Conservation (phyloP, 139 green algal genomes). For the Tetradesmus obliquus region DNA sequence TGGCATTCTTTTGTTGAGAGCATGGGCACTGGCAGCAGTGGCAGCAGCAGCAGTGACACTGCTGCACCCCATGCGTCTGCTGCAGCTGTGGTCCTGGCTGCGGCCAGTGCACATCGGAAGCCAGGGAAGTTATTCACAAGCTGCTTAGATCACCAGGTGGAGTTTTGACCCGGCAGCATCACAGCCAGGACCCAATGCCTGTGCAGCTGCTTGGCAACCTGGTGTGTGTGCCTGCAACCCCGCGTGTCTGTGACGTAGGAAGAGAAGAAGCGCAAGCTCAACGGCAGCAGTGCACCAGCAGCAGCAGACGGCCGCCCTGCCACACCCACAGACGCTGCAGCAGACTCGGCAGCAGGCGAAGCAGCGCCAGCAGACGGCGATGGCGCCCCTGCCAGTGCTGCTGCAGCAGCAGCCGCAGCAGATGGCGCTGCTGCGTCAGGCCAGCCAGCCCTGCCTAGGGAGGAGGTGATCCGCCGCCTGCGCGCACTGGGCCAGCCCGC, state of each 20-base stretch:
- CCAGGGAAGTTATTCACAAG: no score
- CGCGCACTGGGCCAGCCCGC: slow-evolving; percentile 86
- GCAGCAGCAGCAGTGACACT: neutral
- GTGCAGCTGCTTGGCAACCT: neutral
- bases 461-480: slow-evolving; percentile 90
- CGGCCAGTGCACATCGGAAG: no score
- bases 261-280: slow-evolving; percentile 2
- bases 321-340: slow-evolving; percentile 22
- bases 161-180: no score
- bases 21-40: neutral
- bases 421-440: neutral
- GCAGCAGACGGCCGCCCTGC: neutral
- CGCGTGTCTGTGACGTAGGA: neutral
- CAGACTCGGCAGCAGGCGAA: slow-evolving; percentile 40
- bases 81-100: neutral
- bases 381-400: neutral
- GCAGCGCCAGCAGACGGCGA: slow-evolving; percentile 20
- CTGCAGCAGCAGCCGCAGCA: neutral
- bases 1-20: neutral
- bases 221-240: neutral
- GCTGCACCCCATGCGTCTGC: neutral
- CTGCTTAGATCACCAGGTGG: no score
- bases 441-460: slow-evolving; percentile 51
- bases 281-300: neutral
- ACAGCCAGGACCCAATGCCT: neutral